phyloP scores from a whole-genome alignment of 371 early-diverging fungal species.

The Actinomortierella ambigua region DNA sequence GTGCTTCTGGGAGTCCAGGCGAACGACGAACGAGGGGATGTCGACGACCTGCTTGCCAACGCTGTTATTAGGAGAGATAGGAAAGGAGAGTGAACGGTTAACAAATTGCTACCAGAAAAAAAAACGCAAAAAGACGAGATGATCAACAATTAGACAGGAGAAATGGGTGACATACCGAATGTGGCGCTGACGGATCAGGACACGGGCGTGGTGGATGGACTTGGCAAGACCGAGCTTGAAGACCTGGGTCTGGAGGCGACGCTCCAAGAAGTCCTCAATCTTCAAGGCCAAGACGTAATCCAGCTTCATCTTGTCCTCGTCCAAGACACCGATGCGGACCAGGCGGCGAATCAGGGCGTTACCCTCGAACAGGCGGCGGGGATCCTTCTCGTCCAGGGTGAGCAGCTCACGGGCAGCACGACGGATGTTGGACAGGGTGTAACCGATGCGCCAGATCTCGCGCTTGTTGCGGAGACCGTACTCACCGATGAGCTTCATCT shows the following conservation, averaged over 20 bases:
- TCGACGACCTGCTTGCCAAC: slow-evolving; percentile 99
- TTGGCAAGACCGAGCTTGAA: slow-evolving; percentile 98
- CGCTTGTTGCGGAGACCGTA: slow-evolving; percentile 99
- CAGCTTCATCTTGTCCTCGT: slow-evolving; percentile 96
- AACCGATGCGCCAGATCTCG: slow-evolving; percentile 99
- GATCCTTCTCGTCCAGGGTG: slow-evolving; percentile 96
- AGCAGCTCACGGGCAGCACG: slow-evolving; percentile 99
- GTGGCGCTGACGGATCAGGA: slow-evolving; percentile 97
- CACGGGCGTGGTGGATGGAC: slow-evolving; percentile 99
- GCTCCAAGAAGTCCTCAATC: slow-evolving; percentile 98
- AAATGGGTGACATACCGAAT: no score
- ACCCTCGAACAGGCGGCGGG: slow-evolving; percentile 98
- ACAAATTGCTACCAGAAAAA: no score
- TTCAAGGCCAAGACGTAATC: slow-evolving; percentile 99
- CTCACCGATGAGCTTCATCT: slow-evolving; percentile 98
- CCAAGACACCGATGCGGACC: slow-evolving; percentile 97
- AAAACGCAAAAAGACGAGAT: not conserved
- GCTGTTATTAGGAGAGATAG: no score
- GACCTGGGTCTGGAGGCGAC: slow-evolving; percentile 99
- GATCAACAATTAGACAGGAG: not conserved
- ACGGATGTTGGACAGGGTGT: slow-evolving; percentile 98
- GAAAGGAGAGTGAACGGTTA: no score
- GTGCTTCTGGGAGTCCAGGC: slow-evolving; percentile 93
- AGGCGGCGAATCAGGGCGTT: slow-evolving; percentile 98
- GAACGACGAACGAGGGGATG: slow-evolving; percentile 95